These are phyloP conservation scores for Pulicaria dysenterica DNA, from an alignment of 129 eudicot species.

Conservation along the genomic window DNA sequence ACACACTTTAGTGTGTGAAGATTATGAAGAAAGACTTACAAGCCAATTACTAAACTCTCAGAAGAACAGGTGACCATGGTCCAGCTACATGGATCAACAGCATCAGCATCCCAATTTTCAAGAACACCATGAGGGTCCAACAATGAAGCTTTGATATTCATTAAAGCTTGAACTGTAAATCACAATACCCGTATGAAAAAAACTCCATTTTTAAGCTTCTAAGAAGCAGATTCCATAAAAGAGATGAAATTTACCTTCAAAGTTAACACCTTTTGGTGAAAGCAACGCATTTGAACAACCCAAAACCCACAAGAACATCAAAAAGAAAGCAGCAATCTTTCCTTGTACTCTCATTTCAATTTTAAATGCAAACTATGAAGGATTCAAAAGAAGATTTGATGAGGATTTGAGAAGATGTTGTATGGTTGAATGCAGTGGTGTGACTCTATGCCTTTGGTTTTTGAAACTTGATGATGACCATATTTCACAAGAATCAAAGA, in stretches of 20 bases:
- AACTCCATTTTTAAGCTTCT: slow-evolving; percentile 1
- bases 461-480: slow-evolving; percentile 37
- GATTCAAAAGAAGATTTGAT: slow-evolving; percentile 23
- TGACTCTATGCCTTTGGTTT: slow-evolving; percentile 18
- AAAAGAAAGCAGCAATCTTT: slow-evolving; percentile 40
- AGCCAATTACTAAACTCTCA: slow-evolving; percentile 77
- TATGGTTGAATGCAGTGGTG: slow-evolving; percentile 31
- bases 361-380: slow-evolving; percentile 32
- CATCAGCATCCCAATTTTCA: slow-evolving; percentile 91
- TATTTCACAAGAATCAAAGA: slow-evolving; percentile 39
- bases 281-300: slow-evolving; percentile 54
- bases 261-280: slow-evolving; percentile 93
- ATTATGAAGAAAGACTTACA: slow-evolving; percentile 54
- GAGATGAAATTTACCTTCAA: slow-evolving; percentile 62
- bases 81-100: slow-evolving; percentile 99
- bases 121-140: slow-evolving; percentile 89
- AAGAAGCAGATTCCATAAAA: slow-evolving; percentile 12
- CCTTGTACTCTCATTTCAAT: slow-evolving; percentile 49
- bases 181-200: slow-evolving; percentile 32
- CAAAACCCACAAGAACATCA: slow-evolving; percentile 46
- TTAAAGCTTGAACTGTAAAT: slow-evolving; percentile 89
- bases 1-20: slow-evolving; percentile 20
- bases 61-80: slow-evolving; percentile 90
- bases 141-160: slow-evolving; percentile 73
- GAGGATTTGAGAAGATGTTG: slow-evolving; percentile 15